These are phyloP conservation scores for Mortierella sp. DNA, from an alignment of 371 early-diverging fungal genomes.

Conservation along the genomic window DNA sequence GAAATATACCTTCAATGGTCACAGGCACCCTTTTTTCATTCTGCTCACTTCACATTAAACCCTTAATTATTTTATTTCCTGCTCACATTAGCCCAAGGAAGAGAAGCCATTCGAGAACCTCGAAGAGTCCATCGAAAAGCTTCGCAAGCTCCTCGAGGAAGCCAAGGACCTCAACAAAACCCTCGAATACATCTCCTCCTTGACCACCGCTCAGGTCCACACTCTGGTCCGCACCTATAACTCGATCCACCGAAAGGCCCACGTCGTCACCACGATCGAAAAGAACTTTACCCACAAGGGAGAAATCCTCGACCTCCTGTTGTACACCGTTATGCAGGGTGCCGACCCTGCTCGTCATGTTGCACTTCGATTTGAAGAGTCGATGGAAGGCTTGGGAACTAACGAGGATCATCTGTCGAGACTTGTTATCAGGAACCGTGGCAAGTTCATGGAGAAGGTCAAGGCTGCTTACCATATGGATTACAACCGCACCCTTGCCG, in stretches of 20 bases:
- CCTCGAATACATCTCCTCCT: slow-evolving; percentile 23
- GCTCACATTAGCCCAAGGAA: slow-evolving; percentile 35
- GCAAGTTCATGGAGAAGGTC: slow-evolving; percentile 52
- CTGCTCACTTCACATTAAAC: background rate
- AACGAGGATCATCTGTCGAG: slow-evolving; percentile 54
- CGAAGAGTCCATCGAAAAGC: slow-evolving; percentile 25
- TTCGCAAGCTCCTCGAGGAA: slow-evolving; percentile 28
- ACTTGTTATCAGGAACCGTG: slow-evolving; percentile 47
- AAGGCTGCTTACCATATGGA: slow-evolving; percentile 45
- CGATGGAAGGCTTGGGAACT: slow-evolving; percentile 52
- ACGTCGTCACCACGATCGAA: slow-evolving; percentile 41
- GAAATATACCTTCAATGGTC: background rate
- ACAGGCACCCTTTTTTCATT: background rate
- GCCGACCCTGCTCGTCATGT: slow-evolving; percentile 48
- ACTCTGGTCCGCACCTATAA: slow-evolving; percentile 39
- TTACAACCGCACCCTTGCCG: slow-evolving; percentile 49
- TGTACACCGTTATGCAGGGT: slow-evolving; percentile 49
- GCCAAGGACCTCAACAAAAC: slow-evolving; percentile 23
- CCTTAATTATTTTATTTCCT: background rate
- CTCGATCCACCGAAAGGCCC: slow-evolving; percentile 17
- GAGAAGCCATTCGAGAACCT: slow-evolving; percentile 34
- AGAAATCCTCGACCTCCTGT: slow-evolving; percentile 33
- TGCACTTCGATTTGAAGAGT: slow-evolving; percentile 38
- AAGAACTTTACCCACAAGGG: slow-evolving; percentile 39
- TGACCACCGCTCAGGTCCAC: slow-evolving; percentile 36